phyloP scores from a whole-genome alignment of 495 filamentous ascomycete species.

The Cercophora sp. region DNA sequence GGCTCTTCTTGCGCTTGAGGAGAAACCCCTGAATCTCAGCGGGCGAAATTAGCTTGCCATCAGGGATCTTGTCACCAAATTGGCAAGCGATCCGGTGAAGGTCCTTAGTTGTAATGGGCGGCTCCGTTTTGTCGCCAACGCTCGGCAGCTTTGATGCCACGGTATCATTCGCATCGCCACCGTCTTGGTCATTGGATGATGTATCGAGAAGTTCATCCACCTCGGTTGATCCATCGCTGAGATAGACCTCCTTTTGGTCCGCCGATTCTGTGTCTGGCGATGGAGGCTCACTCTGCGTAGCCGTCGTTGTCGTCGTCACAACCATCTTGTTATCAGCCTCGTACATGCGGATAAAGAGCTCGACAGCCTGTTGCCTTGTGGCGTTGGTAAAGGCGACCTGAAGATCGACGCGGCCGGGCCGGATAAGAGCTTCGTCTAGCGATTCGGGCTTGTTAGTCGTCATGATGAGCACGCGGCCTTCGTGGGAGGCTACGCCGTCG shows the following conservation, averaged over 20 bases:
- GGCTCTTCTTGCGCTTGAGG: constrained; percentile 59
- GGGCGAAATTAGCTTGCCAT: constrained; percentile 50
- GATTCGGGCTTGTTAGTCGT: constrained; percentile 76
- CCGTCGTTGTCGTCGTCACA: neutral
- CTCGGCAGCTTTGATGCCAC: neutral
- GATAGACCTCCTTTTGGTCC: constrained; percentile 7
- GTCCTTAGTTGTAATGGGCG: constrained; percentile 16
- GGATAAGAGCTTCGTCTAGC: constrained; percentile 70
- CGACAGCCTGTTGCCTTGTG: constrained; percentile 54
- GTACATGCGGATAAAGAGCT: constrained; percentile 73
- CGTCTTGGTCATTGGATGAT: neutral
- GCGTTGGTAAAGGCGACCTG: constrained; percentile 68
- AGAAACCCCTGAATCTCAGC: constrained; percentile 71
- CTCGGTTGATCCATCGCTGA: constrained; percentile 17
- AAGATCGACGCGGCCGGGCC: constrained; percentile 72
- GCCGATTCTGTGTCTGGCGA: neutral
- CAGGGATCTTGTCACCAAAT: constrained; percentile 48
- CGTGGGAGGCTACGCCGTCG: constrained; percentile 77
- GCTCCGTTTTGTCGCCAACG: constrained; percentile 1
- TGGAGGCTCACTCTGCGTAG: neutral
- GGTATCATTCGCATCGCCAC: neutral
- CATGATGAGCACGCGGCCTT: constrained; percentile 79
- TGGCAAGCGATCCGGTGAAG: constrained; percentile 37
- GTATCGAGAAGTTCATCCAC: constrained; percentile 3
- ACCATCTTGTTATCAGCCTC: constrained; percentile 35